phyloP scores from a whole-genome alignment of 768 basidiomycete species.

The Lactarius hengduanensis region DNA sequence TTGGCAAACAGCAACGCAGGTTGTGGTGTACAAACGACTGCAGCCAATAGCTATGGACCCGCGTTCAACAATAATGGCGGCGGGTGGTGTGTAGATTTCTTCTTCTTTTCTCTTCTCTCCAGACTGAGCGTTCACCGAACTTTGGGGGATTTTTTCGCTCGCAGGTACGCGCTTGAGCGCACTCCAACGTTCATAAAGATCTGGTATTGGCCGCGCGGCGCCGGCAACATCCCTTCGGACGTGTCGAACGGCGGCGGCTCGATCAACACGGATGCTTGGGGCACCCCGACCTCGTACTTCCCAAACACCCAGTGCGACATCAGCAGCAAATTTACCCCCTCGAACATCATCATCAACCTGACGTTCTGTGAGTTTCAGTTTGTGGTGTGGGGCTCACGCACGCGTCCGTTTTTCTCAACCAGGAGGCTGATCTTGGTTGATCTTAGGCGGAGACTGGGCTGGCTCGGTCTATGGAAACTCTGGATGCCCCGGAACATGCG shows the following conservation, averaged over 20 bases:
- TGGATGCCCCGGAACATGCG: constrained; percentile 55
- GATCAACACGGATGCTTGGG: constrained; percentile 56
- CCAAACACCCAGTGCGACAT: constrained; percentile 60
- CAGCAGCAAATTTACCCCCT: constrained; percentile 47
- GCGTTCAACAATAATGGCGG: constrained; percentile 58
- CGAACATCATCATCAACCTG: constrained; percentile 69
- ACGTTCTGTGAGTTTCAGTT: constrained; percentile 54
- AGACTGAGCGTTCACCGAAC: neutral
- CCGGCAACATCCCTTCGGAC: constrained; percentile 45
- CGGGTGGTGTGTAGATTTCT: constrained; percentile 48
- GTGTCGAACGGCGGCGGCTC: constrained; percentile 41
- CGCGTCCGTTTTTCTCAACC: neutral
- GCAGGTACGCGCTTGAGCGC: constrained; percentile 63
- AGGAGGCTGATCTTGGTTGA: neutral
- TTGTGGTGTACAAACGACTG: constrained; percentile 48
- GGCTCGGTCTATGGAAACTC: constrained; percentile 45
- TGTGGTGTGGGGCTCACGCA: neutral
- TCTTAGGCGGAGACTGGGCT: constrained; percentile 51
- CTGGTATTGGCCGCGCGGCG: constrained; percentile 67
- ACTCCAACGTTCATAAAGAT: constrained; percentile 57
- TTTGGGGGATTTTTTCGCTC: neutral
- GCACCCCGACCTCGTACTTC: constrained; percentile 60
- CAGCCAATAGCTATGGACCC: constrained; percentile 52
- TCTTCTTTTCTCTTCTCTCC: neutral
- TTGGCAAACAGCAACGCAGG: constrained; percentile 51